Evolutionary conservation across 805 yeast genomes (phyloP).

Genomic region (Nematodospora valgi): DNA sequence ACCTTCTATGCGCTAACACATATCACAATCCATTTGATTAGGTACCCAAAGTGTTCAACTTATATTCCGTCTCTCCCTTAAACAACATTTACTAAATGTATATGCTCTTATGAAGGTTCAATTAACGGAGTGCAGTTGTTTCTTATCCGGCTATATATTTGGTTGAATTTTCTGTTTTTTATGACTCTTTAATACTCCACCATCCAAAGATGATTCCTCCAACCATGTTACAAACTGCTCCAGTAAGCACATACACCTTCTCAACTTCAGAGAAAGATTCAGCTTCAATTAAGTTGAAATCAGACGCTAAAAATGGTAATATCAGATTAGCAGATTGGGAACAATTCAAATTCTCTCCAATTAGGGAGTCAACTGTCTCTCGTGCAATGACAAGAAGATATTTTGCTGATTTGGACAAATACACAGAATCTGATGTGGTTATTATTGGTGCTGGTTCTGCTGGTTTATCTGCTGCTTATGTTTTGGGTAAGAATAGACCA

Average conservation of each 20-base stretch:
- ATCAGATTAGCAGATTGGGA: conserved; percentile 59
- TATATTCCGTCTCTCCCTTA: no score
- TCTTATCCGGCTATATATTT: no score
- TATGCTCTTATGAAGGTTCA: no score
- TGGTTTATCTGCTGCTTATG: conserved; percentile 74
- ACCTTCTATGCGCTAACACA: no score
- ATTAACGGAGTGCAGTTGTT: no score
- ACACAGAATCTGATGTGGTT: conserved; percentile 71
- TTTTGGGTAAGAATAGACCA: conserved; percentile 69
- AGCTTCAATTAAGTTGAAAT: conserved; percentile 11
- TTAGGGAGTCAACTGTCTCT: conserved; percentile 74
- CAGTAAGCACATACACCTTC: conserved; percentile 8
- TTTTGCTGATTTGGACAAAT: conserved; percentile 68
- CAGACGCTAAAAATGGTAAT: conserved; percentile 19
- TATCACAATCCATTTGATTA: no score
- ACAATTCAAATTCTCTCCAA: conserved; percentile 63
- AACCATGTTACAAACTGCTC: conserved; percentile 26
- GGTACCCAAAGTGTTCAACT: no score
- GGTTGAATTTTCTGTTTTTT: no score
- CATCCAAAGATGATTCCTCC: conserved; percentile 29
- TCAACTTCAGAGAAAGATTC: conserved; percentile 7
- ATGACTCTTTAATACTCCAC: no score
- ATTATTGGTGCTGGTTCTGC: conserved; percentile 79
- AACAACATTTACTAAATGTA: no score
- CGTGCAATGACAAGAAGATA: conserved; percentile 78